Evolutionary conservation across 1,139 yeast genomes (phyloP).

Genomic region (Pichia sp.): DNA sequence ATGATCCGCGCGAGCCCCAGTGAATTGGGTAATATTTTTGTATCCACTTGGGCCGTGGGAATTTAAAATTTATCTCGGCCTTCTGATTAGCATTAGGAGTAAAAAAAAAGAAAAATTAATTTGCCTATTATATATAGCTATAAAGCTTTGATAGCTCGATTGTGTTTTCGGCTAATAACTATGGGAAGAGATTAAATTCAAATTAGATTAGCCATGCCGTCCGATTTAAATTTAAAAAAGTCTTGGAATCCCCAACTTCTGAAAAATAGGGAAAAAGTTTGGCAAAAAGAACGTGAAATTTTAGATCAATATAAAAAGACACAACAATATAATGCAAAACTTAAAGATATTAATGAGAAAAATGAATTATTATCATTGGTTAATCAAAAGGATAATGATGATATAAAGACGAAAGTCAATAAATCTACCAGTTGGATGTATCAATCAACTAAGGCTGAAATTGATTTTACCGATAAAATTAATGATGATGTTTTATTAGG

Average conservation of each 20-base stretch:
- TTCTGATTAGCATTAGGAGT: no score
- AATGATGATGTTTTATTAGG: slow-evolving; percentile 47
- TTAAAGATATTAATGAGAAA: slow-evolving; percentile 57
- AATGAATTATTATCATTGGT: slow-evolving; percentile 41
- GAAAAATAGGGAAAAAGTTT: slow-evolving; percentile 80
- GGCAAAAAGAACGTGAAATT: slow-evolving; percentile 78
- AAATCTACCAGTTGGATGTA: slow-evolving; percentile 79
- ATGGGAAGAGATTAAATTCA: no score
- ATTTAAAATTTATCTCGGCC: no score
- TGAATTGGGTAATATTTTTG: no score
- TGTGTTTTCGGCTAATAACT: no score
- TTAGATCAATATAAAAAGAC: slow-evolving; percentile 64
- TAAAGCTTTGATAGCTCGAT: no score
- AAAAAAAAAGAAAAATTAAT: no score
- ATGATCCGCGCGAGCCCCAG: no score
- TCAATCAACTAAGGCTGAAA: slow-evolving; percentile 41
- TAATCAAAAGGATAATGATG: slow-evolving; percentile 30
- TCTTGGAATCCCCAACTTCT: slow-evolving; percentile 93
- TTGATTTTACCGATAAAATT: slow-evolving; percentile 15
- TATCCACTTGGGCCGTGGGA: no score
- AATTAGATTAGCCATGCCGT: slow-evolving; percentile 40
- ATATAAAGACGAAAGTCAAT: background rate
- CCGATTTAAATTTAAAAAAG: slow-evolving; percentile 82
- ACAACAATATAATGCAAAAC: slow-evolving; percentile 59
- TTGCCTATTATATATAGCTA: no score